Evolutionary conservation across 805 yeast species (phyloP).

Genomic region (Myxozyma neglecta): DNA sequence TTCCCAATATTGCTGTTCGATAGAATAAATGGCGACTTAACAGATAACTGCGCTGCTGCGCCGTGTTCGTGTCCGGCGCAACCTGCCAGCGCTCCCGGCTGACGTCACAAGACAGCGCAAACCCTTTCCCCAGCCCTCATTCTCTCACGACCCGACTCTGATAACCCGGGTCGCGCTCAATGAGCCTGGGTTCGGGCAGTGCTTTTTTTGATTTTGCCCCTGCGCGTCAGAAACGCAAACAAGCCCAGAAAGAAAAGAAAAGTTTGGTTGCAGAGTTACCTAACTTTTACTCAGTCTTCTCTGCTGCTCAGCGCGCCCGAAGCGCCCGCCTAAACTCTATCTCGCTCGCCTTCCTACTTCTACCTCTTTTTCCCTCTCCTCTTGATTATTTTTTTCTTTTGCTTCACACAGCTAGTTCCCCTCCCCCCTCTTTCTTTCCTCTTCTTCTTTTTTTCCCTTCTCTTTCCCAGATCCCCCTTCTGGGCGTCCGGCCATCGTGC

Average conservation of each 20-base stretch:
- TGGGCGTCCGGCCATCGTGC: constrained; percentile 15
- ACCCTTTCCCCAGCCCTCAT: too few species aligned
- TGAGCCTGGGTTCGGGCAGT: not conserved
- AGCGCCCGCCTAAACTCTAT: not conserved
- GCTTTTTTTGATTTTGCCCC: too few species aligned
- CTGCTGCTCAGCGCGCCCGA: not conserved
- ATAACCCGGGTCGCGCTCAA: not conserved
- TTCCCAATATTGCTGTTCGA: too few species aligned
- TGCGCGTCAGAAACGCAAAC: too few species aligned
- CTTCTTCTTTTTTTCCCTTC: not conserved
- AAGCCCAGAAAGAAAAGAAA: too few species aligned
- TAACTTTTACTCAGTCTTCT: too few species aligned
- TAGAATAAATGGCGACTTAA: too few species aligned
- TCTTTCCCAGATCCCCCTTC: constrained; percentile 1
- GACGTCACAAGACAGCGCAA: too few species aligned
- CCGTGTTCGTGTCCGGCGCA: too few species aligned
- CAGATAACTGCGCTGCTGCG: too few species aligned
- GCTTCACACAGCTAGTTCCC: not conserved
- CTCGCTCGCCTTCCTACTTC: constrained; percentile 1
- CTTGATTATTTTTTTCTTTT: not conserved
- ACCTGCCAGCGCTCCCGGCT: too few species aligned
- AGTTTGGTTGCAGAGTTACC: too few species aligned
- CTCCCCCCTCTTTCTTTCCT: constrained; percentile 2
- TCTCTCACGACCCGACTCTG: not conserved
- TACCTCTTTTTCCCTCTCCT: not conserved